Conservation (phyloP, 495 filamentous ascomycete genomes). For the Penicillium desertorum region DNA sequence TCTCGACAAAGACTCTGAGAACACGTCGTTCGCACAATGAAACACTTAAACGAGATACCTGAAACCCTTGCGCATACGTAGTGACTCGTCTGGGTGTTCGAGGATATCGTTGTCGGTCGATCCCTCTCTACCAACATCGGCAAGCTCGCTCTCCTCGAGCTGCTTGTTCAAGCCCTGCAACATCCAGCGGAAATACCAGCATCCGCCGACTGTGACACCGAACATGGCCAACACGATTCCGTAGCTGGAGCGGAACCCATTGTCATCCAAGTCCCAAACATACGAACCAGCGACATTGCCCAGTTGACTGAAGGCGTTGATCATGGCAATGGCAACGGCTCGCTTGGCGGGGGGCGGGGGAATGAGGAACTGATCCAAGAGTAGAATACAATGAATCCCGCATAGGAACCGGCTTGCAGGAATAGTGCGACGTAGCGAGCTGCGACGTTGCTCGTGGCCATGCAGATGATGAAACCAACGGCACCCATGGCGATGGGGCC, state of each 20-base stretch:
- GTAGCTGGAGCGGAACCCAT: constrained; percentile 39
- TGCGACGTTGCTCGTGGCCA: constrained; percentile 59
- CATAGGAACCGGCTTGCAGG: constrained; percentile 62
- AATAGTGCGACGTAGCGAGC: constrained; percentile 78
- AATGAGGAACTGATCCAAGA: constrained; percentile 80
- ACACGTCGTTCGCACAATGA: background rate
- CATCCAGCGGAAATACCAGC: constrained; percentile 54
- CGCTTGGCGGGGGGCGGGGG: constrained; percentile 82
- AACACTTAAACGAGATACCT: constrained; percentile 31
- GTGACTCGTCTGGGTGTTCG: constrained; percentile 27
- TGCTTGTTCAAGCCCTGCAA: constrained; percentile 64
- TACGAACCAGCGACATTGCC: constrained; percentile 38
- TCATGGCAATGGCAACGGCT: constrained; percentile 75
- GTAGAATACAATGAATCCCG: constrained; percentile 68
- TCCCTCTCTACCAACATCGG: constrained; percentile 11
- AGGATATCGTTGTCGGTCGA: constrained; percentile 19
- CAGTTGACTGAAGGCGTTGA: constrained; percentile 68
- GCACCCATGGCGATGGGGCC: constrained; percentile 67
- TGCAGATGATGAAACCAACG: constrained; percentile 72
- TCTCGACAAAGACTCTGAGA: background rate
- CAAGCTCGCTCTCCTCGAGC: constrained; percentile 49
- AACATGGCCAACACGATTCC: constrained; percentile 40
- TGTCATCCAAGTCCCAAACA: constrained; percentile 33
- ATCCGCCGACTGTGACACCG: constrained; percentile 33
- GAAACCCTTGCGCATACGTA: constrained; percentile 37